Conservation (phyloP, 1,139 yeast species). For the Trichomonascaceae sp. region DNA sequence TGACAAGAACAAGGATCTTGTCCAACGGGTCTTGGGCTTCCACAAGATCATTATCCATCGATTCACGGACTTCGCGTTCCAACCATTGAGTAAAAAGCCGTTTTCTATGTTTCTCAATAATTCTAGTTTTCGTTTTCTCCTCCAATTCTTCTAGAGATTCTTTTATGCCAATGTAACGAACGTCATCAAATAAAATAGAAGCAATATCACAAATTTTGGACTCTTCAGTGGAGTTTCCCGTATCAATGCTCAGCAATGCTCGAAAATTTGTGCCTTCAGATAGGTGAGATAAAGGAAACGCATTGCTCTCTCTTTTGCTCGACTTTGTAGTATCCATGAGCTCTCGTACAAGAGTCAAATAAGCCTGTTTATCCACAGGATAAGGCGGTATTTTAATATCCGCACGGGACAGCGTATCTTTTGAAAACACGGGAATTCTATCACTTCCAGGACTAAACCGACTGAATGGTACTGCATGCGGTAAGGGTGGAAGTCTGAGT, state of each 20-base stretch:
- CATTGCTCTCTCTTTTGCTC: background rate
- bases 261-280: constrained; percentile 16
- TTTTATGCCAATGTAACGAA: constrained; percentile 15
- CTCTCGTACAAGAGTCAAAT: constrained; percentile 1
- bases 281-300: constrained; percentile 12
- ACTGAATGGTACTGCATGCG: constrained; percentile 18
- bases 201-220: constrained; percentile 44
- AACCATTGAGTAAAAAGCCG: constrained; percentile 55
- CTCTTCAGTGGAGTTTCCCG: constrained; percentile 11
- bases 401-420: background rate
- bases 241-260: constrained; percentile 7
- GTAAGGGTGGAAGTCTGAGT: constrained; percentile 22
- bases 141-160: constrained; percentile 4
- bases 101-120: constrained; percentile 40
- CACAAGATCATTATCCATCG: constrained; percentile 32
- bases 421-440: constrained; percentile 1
- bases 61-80: constrained; percentile 40
- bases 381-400: background rate
- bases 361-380: background rate
- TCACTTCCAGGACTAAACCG: constrained; percentile 17
- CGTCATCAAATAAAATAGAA: constrained; percentile 52
- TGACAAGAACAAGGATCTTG: constrained; percentile 45
- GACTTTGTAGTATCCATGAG: constrained; percentile 1
- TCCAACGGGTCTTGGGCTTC: constrained; percentile 39
- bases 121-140: constrained; percentile 25